Evolutionary conservation across 345 rosid genomes (phyloP).

Genomic region (Cardamine occulta): DNA sequence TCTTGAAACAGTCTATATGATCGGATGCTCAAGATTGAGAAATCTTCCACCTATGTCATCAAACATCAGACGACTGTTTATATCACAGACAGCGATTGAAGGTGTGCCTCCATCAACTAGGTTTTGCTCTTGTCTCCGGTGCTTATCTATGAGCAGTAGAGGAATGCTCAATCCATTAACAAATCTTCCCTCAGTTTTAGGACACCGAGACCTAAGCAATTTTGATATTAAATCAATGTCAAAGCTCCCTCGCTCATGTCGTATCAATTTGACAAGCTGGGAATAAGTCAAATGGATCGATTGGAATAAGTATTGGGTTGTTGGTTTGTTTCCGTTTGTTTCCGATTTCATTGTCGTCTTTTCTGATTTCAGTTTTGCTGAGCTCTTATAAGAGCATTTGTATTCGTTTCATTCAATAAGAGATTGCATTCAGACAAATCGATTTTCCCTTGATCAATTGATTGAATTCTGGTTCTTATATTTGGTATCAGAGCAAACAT

Average conservation of each 20-base stretch:
- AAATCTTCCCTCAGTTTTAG: not conserved
- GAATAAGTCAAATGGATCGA: no score
- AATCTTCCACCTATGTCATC: slow-evolving; percentile 34
- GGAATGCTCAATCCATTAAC: slow-evolving; percentile 11
- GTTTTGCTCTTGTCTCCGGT: not conserved
- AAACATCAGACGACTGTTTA: not conserved
- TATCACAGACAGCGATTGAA: not conserved
- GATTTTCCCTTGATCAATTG: no score
- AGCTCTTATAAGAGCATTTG: no score
- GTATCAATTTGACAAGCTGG: no score
- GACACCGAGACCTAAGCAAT: not conserved
- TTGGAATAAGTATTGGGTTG: no score
- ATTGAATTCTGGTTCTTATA: no score
- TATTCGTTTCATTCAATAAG: no score
- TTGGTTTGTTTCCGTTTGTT: no score
- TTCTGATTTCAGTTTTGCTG: no score
- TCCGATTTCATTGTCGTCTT: no score
- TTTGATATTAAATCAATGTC: slow-evolving; percentile 2
- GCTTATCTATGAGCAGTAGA: rapidly evolving
- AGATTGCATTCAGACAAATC: no score
- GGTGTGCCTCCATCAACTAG: not conserved
- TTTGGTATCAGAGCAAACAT: no score
- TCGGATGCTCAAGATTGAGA: slow-evolving; percentile 27
- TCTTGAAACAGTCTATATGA: not conserved
- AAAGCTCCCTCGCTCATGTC: not conserved